Evolutionary conservation across 2,329 filamentous ascomycete species (phyloP).

Genomic region (Arthroderma sp.): DNA sequence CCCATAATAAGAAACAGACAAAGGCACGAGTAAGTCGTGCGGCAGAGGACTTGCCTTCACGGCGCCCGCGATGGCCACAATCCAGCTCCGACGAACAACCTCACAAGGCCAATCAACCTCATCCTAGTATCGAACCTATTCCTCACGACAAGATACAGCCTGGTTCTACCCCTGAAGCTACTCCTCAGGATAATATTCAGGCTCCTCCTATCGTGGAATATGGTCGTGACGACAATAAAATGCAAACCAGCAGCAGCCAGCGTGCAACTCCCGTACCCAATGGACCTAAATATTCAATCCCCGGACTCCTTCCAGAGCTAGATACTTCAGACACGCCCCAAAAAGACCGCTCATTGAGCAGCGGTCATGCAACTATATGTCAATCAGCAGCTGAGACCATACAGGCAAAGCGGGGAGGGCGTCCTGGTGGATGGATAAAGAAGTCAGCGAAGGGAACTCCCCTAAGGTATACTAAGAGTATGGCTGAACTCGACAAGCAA

Average conservation of each 20-base stretch:
- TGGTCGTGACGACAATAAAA: not conserved
- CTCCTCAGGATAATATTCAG: not conserved
- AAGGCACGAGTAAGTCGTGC: not conserved
- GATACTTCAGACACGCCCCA: not conserved
- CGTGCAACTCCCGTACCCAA: not conserved
- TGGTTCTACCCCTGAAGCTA: not conserved
- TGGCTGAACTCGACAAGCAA: not conserved
- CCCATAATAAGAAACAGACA: slow-evolving; percentile 9
- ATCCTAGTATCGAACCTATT: not conserved
- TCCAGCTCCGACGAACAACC: not conserved
- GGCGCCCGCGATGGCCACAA: not conserved
- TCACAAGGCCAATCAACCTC: not conserved
- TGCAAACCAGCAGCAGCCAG: not conserved
- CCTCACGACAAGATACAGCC: not conserved
- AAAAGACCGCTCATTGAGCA: not conserved
- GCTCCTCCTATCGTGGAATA: not conserved
- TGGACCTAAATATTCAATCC: not conserved
- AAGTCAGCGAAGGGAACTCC: not conserved
- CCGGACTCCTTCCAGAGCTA: not conserved
- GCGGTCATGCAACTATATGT: too few relatives aligned
- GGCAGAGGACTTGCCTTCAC: not conserved
- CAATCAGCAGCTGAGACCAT: too few relatives aligned
- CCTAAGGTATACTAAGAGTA: not conserved
- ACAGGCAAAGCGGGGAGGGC: not conserved
- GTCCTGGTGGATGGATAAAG: not conserved